Evolutionary conservation across 2,329 filamentous ascomycete genomes (phyloP).

Genomic region (Penicillium sp.): DNA sequence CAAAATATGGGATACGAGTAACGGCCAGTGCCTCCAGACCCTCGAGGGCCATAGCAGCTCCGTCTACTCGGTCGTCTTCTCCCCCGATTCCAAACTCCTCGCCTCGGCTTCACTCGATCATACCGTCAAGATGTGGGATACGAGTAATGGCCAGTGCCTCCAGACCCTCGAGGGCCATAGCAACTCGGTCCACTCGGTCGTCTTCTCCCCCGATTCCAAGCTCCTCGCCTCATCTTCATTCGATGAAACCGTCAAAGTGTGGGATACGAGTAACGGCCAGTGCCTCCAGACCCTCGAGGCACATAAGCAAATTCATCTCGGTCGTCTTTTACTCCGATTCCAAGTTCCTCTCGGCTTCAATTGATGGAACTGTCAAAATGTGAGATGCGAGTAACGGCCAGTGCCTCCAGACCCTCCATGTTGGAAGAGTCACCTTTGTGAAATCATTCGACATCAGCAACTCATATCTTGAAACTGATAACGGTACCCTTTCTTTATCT

Average conservation of each 20-base stretch:
- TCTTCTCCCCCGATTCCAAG: conserved; percentile 12
- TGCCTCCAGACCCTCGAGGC: neutral
- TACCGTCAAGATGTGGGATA: conserved; percentile 7
- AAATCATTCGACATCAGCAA: conserved; percentile 5
- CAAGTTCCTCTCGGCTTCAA: conserved; percentile 3
- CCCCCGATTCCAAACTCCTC: conserved; percentile 10
- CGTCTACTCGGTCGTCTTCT: conserved; percentile 1
- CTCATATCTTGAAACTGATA: conserved; percentile 7
- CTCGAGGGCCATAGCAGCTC: neutral
- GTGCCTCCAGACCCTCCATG: neutral
- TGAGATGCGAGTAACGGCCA: conserved; percentile 11
- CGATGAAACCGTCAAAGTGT: conserved; percentile 7
- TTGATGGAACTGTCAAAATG: neutral
- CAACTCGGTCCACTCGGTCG: neutral
- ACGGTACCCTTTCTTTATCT: neutral
- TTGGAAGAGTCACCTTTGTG: neutral
- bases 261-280: neutral
- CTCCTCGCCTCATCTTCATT: conserved; percentile 12
- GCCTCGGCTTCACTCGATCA: neutral
- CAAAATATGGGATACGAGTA: conserved; percentile 7
- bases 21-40: neutral
- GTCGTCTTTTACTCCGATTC: conserved; percentile 9
- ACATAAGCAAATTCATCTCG: neutral
- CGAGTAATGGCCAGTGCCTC: neutral
- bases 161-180: neutral